These are phyloP conservation scores for Pelargonium australe DNA, from an alignment of 441 rosid genomes.

Conservation along the genomic window DNA sequence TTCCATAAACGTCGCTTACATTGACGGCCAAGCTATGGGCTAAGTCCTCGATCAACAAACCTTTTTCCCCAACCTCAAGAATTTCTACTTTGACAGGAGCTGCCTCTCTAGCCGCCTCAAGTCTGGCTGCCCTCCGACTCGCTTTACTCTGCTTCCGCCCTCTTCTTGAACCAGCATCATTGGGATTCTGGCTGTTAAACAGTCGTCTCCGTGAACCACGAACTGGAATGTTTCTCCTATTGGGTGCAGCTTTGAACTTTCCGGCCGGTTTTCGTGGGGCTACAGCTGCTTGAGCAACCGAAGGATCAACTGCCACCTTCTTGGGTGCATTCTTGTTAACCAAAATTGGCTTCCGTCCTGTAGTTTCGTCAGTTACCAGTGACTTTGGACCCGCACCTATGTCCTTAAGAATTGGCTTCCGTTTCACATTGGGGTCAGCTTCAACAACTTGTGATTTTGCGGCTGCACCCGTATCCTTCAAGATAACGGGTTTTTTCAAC, in stretches of 20 bases:
- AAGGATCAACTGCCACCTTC: constrained; percentile 63
- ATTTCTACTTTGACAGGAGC: constrained; percentile 95
- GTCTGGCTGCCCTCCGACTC: constrained; percentile 83
- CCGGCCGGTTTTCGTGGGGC: constrained; percentile 73
- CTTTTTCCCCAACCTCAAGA: constrained; percentile 81
- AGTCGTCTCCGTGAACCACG: constrained; percentile 62
- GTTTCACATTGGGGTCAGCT: constrained; percentile 34
- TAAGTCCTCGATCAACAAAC: constrained; percentile 83
- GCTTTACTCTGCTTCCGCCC: constrained; percentile 99
- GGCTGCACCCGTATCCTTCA: constrained; percentile 79
- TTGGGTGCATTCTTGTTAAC: constrained; percentile 81
- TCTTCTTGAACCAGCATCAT: constrained; percentile 67
- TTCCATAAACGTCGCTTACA: constrained; percentile 91
- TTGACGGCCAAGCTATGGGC: constrained; percentile 68
- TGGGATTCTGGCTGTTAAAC: constrained; percentile 41
- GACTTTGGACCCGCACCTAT: not conserved
- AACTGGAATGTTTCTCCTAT: constrained; percentile 50
- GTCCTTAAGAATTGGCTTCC: constrained; percentile 51
- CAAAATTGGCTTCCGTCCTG: constrained; percentile 21
- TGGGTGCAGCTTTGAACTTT: constrained; percentile 66
- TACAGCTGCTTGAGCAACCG: constrained; percentile 57
- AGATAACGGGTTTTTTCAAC: constrained; percentile 52
- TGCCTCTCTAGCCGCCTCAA: constrained; percentile 86
- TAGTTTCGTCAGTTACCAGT: not conserved
- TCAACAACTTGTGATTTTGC: constrained; percentile 33